Conservation (phyloP, 768 basidiomycete genomes). For the Suillus alpinus region DNA sequence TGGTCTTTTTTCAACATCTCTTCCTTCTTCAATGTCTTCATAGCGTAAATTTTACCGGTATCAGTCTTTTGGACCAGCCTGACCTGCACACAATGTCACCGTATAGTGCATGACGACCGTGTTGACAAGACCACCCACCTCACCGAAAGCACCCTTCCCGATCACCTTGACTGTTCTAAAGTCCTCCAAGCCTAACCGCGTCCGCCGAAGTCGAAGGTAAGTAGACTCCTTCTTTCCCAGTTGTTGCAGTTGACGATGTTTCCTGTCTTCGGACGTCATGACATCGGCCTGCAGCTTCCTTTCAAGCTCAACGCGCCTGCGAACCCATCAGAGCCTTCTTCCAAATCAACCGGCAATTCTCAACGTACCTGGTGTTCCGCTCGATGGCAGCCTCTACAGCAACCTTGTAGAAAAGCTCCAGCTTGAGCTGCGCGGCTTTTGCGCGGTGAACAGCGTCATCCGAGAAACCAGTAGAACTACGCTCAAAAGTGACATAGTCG, state of each 20-base stretch:
- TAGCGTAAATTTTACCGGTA: slow-evolving; percentile 97
- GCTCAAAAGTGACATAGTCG: slow-evolving; percentile 93
- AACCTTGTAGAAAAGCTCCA: slow-evolving; percentile 96
- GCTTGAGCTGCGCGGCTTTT: slow-evolving; percentile 89
- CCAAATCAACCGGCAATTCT: neutral
- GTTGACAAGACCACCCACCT: slow-evolving; percentile 48
- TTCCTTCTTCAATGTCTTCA: slow-evolving; percentile 96
- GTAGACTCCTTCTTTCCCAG: slow-evolving; percentile 87
- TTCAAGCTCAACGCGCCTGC: slow-evolving; percentile 85
- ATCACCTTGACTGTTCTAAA: slow-evolving; percentile 98
- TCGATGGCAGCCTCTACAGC: slow-evolving; percentile 95
- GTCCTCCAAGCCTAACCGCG: slow-evolving; percentile 86
- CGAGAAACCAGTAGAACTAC: slow-evolving; percentile 72
- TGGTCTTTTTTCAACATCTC: slow-evolving; percentile 99
- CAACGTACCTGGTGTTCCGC: slow-evolving; percentile 76
- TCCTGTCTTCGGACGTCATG: slow-evolving; percentile 77
- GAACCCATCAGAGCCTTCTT: slow-evolving; percentile 8
- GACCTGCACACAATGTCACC: slow-evolving; percentile 42
- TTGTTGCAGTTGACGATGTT: slow-evolving; percentile 77
- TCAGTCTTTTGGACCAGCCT: slow-evolving; percentile 95
- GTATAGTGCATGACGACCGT: neutral
- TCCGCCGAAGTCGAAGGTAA: slow-evolving; percentile 83
- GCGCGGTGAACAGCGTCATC: slow-evolving; percentile 80
- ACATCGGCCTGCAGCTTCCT: slow-evolving; percentile 69
- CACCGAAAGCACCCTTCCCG: slow-evolving; percentile 98